These are phyloP conservation scores for Cladosporium sp. DNA, from an alignment of 2,329 filamentous ascomycete genomes.

Conservation along the genomic window DNA sequence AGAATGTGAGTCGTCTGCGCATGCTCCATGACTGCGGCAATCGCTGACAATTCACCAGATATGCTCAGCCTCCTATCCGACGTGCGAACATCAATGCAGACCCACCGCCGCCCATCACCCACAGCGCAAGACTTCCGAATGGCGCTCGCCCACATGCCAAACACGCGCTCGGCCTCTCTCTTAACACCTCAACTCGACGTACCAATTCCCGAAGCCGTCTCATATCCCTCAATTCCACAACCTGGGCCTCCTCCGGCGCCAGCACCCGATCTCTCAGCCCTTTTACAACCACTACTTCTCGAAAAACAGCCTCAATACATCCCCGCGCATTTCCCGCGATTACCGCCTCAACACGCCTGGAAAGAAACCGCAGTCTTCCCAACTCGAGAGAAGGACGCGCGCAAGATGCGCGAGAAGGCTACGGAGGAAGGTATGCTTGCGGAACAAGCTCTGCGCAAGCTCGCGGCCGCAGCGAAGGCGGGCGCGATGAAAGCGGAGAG, in stretches of 20 bases:
- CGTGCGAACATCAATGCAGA: conserved; percentile 53
- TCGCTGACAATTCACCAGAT: conserved; percentile 32
- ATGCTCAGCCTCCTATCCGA: conserved; percentile 49
- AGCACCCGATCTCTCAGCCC: conserved; percentile 40
- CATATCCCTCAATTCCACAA: conserved; percentile 35
- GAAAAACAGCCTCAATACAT: conserved; percentile 48
- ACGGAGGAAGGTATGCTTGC: conserved; percentile 60
- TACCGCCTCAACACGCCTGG: conserved; percentile 61
- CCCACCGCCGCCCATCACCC: conserved; percentile 48
- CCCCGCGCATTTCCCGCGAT: conserved; percentile 54
- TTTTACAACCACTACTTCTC: conserved; percentile 49
- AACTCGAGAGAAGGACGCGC: conserved; percentile 52
- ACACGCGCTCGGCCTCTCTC: conserved; percentile 32
- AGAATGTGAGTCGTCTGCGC: conserved; percentile 42
- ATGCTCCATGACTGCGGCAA: conserved; percentile 25
- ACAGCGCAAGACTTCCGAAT: conserved; percentile 55
- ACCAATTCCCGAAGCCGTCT: conserved; percentile 28
- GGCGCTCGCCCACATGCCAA: conserved; percentile 38
- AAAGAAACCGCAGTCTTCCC: conserved; percentile 54
- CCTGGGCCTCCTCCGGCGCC: conserved; percentile 35
- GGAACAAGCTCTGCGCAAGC: conserved; percentile 57
- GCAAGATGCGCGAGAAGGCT: conserved; percentile 50
- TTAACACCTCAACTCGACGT: conserved; percentile 36
- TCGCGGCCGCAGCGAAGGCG: conserved; percentile 45
- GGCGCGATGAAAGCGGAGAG: conserved; percentile 42